Conservation (phyloP, 1,284 basidiomycete species). For the Rugosomyces carneus region DNA sequence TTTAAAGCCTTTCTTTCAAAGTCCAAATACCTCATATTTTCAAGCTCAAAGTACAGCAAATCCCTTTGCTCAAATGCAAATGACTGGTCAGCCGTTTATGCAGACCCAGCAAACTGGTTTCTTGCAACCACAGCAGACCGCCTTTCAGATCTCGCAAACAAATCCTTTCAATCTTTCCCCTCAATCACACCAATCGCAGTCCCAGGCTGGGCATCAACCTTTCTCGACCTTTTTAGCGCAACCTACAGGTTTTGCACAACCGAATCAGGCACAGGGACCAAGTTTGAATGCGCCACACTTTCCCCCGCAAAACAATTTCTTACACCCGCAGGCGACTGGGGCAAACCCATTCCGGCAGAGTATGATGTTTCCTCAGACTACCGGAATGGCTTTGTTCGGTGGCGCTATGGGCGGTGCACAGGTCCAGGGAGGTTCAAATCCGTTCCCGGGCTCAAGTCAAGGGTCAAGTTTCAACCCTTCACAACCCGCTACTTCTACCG, state of each 20-base stretch:
- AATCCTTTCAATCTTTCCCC: slow-evolving; percentile 37
- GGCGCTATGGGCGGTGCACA: slow-evolving; percentile 10
- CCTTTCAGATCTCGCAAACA: slow-evolving; percentile 34
- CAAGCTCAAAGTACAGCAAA: slow-evolving; percentile 66
- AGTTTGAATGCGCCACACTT: slow-evolving; percentile 9
- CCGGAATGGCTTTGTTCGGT: slow-evolving; percentile 47
- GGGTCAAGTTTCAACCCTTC: background rate
- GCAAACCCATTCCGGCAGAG: slow-evolving; percentile 69
- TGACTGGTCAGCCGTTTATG: slow-evolving; percentile 41
- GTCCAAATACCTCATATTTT: slow-evolving; percentile 48
- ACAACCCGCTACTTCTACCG: slow-evolving; percentile 15
- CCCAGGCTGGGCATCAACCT: slow-evolving; percentile 41
- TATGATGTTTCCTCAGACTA: slow-evolving; percentile 62
- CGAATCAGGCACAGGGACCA: slow-evolving; percentile 20
- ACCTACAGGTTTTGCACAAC: slow-evolving; percentile 31
- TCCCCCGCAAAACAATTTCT: slow-evolving; percentile 31
- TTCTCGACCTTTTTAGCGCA: slow-evolving; percentile 51
- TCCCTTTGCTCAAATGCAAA: slow-evolving; percentile 67
- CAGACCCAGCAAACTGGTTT: slow-evolving; percentile 60
- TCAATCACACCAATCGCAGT: slow-evolving; percentile 28
- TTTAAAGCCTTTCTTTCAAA: slow-evolving; percentile 19
- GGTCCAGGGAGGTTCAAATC: slow-evolving; percentile 12
- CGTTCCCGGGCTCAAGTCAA: slow-evolving; percentile 9
- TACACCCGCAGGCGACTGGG: slow-evolving; percentile 61
- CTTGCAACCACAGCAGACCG: slow-evolving; percentile 37